Conservation (phyloP, 768 basidiomycete genomes). For the Holtermanniella nyarrowii region DNA sequence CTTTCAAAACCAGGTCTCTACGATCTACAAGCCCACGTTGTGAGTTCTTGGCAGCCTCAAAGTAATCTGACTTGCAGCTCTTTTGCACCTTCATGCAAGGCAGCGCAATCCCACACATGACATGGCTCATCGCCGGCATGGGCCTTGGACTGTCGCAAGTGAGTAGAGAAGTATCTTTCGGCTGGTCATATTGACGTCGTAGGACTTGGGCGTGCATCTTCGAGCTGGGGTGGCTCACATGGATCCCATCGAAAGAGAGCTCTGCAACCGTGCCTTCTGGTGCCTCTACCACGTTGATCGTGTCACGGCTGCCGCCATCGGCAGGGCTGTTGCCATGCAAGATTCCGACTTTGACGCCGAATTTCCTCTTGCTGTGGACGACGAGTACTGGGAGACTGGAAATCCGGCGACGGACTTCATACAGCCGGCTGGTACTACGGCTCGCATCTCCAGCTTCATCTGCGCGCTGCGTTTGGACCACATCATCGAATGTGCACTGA, state of each 20-base stretch:
- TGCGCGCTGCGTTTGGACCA: conserved; percentile 51
- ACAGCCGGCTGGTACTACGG: conserved; percentile 53
- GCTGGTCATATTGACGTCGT: conserved; percentile 15
- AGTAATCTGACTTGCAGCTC: conserved; percentile 43
- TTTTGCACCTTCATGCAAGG: conserved; percentile 32
- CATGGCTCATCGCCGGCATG: conserved; percentile 56
- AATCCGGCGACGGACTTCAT: conserved; percentile 51
- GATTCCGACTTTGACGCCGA: conserved; percentile 66
- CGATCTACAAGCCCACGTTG: conserved; percentile 59
- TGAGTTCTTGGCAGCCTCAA: conserved; percentile 35
- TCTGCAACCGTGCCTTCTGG: conserved; percentile 74
- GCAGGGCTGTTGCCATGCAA: conserved; percentile 61
- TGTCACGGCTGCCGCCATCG: conserved; percentile 45
- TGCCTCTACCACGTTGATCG: conserved; percentile 43
- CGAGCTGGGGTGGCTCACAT: conserved; percentile 41
- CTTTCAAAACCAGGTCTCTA: conserved; percentile 53
- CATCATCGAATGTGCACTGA: conserved; percentile 53
- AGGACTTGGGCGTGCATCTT: conserved; percentile 69
- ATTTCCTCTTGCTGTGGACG: conserved; percentile 64
- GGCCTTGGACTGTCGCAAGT: conserved; percentile 53
- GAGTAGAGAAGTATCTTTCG: background rate
- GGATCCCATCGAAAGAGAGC: conserved; percentile 52
- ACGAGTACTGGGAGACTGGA: conserved; percentile 63
- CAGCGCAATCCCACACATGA: conserved; percentile 26
- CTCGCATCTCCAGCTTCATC: conserved; percentile 51